Percentiles rank a stretch among this genome's conserved stretches.
Evolutionary conservation across 2,329 filamentous ascomycete genomes (phyloP).

Genomic region (Byssochlamys sp.): DNA sequence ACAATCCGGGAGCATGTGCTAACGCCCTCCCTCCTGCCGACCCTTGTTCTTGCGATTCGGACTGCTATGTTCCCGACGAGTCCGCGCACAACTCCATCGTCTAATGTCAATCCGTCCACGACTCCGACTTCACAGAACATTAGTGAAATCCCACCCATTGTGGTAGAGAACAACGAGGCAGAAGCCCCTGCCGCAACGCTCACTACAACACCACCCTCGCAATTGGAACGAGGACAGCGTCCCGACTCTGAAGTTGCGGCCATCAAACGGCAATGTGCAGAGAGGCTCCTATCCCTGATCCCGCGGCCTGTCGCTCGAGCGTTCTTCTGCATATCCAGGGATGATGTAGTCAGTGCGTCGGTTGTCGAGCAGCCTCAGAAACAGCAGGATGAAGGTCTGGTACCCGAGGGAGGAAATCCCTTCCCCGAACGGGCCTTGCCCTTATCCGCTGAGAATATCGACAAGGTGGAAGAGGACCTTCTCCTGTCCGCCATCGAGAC

Average conservation of each 20-base stretch:
- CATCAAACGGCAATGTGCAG: constrained; percentile 38
- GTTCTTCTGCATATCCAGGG: constrained; percentile 32
- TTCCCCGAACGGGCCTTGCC: constrained; percentile 8
- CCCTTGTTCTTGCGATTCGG: constrained; percentile 53
- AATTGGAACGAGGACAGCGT: constrained; percentile 9
- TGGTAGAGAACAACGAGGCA: not conserved
- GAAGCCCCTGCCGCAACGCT: not conserved
- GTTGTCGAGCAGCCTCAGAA: constrained; percentile 2
- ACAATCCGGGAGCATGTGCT: constrained; percentile 52
- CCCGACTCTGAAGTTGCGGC: constrained; percentile 24
- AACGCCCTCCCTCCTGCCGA: constrained; percentile 55
- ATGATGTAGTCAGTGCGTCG: constrained; percentile 4
- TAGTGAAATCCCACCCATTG: not conserved
- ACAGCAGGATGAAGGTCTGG: constrained; percentile 4
- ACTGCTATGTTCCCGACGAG: constrained; percentile 80
- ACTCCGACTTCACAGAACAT: constrained; percentile 22
- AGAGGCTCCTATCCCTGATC: constrained; percentile 32
- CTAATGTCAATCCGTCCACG: constrained; percentile 24
- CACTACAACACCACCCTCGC: constrained; percentile 3
- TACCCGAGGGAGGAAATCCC: constrained; percentile 1
- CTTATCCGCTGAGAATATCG: constrained; percentile 13
- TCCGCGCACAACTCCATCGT: constrained; percentile 49
- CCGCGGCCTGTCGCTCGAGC: constrained; percentile 34
- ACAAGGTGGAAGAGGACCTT: constrained; percentile 38
- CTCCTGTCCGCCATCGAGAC: constrained; percentile 53